Conservation (phyloP, 2,329 filamentous ascomycete species). For the Neobulgaria alba region DNA sequence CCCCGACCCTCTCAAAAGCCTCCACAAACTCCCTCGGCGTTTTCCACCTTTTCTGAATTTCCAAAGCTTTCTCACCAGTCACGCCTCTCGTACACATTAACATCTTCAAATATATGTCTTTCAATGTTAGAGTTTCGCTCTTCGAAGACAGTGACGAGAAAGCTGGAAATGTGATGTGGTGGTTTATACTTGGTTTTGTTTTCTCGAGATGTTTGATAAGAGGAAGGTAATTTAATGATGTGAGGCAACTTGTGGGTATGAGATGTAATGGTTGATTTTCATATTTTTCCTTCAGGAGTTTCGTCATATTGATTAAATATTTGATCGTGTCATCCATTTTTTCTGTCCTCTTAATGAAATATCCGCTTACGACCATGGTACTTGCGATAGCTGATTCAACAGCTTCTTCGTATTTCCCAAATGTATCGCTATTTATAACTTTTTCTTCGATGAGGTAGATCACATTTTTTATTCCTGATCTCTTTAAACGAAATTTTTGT, state of each 20-base stretch:
- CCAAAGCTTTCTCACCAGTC: constrained; percentile 68
- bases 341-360: constrained; percentile 67
- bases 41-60: constrained; percentile 71
- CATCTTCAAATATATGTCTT: constrained; percentile 76
- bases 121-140: constrained; percentile 62
- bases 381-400: constrained; percentile 67
- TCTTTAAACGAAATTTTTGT: constrained; percentile 71
- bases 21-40: constrained; percentile 65
- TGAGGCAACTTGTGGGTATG: constrained; percentile 57
- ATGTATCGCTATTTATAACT: constrained; percentile 44
- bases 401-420: constrained; percentile 53
- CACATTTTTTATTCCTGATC: constrained; percentile 66
- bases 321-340: constrained; percentile 71
- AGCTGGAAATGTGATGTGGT: constrained; percentile 60
- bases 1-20: constrained; percentile 50
- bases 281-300: constrained; percentile 57
- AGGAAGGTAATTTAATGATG: constrained; percentile 56
- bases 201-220: constrained; percentile 50
- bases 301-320: constrained; percentile 67
- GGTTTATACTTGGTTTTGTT: constrained; percentile 40
- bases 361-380: constrained; percentile 70
- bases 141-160: constrained; percentile 69
- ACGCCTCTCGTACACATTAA: constrained; percentile 72
- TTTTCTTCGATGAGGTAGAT: constrained; percentile 74
- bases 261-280: constrained; percentile 48